Base-by-base conservation (phyloP, 2,329 filamentous ascomycete species). In the Aureobasidium leucospermi region DNA sequence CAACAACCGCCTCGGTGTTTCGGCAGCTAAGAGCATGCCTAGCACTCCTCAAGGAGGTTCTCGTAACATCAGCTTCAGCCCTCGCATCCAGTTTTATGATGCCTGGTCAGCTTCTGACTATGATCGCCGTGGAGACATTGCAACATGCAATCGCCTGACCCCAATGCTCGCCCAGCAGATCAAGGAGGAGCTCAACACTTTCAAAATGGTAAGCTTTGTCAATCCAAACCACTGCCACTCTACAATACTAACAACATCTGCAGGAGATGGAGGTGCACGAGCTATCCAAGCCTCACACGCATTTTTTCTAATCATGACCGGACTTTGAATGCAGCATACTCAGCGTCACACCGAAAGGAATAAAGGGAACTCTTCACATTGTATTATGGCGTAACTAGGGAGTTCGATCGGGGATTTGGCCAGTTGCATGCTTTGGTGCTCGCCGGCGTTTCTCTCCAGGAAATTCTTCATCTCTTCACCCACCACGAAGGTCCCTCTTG, bases 231-330 rank as follows among this genome's bases (percentile, higher is more conserved):
- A 9, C 6, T 10, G 1, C 15, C 4, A 19, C 10, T 7, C 10
- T 6, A 38, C 34, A 47, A 51, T 63, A 65, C 78, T 83, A 73
- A 83, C 67, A 41, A 46, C 15, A 16, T n/a, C 9, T 10, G 15
- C 13, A 97, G 94, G 94, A 99, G 79, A 99, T 99, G 94, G 94
- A 97, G 80, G 94, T 99, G 69, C 94, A 99, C 74, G 94, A 97
- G 77, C 90, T 88, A 73, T 97, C 94, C 66, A 99, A 97, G 79
- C 92, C 96, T 70, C 96, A 99, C 81, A 99, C 94, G 68, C 94
- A 99, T 82, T 99, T 99, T 83, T 97, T 99, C 81, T 99, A 84
- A 93, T 76, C 77, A 81, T 66, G 36, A 61, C 51, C 58, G 58
- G 13, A 48, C 31, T 53, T 59, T 57, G 46, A 49, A 59, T 57